These are phyloP conservation scores for Uronychia binucleata DNA, from an alignment of 73 alveolate genomes.

Conservation along the genomic window DNA sequence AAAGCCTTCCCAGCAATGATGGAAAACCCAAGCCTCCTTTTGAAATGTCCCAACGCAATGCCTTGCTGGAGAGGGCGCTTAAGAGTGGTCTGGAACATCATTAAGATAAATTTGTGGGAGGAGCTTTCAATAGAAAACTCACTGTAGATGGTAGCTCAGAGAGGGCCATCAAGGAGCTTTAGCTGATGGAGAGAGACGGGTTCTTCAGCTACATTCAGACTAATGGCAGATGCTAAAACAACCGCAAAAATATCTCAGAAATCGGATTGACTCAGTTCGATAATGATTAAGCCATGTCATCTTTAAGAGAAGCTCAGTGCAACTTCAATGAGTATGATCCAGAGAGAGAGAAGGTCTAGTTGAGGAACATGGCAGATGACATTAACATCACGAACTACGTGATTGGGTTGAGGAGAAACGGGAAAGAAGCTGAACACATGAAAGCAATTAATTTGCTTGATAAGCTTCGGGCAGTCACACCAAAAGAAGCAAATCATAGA, in stretches of 20 bases:
- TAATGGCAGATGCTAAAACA: not conserved
- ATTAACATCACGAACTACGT: not conserved
- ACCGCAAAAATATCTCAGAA: not conserved
- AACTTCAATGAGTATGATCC: not conserved
- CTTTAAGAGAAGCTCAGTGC: not conserved
- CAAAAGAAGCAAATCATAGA: slow-evolving; percentile 7
- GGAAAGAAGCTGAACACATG: not conserved
- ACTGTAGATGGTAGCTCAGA: not conserved
- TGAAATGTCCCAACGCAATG: too few species aligned
- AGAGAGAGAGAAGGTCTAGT: not conserved
- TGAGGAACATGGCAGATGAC: not conserved
- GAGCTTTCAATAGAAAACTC: not conserved
- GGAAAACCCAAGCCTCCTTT: too few species aligned
- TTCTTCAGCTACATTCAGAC: too few species aligned
- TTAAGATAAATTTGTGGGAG: not conserved
- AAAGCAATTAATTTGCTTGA: not conserved
- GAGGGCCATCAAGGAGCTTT: too few species aligned
- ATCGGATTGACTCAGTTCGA: not conserved
- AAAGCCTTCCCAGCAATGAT: not conserved
- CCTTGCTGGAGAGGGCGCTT: not conserved
- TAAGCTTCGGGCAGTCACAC: slow-evolving; percentile 4
- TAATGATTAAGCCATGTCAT: not conserved
- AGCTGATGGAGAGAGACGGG: too few species aligned
- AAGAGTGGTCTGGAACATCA: not conserved
- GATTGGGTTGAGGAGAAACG: not conserved